Base-by-base conservation (phyloP, 805 yeast species). In the Groenewaldozyma tartarivorans region DNA sequence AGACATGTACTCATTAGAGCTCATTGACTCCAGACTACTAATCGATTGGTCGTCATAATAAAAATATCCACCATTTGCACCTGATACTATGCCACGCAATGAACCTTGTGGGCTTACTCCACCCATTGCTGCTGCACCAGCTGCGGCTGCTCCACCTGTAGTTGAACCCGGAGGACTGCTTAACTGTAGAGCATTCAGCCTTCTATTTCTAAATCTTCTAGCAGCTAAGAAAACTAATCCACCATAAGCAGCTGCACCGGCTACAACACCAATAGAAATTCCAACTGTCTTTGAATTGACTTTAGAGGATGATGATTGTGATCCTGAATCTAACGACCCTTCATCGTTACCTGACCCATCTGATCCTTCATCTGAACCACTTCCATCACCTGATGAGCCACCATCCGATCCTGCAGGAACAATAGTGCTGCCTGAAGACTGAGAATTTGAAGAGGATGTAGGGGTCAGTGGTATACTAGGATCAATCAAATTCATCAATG, bases 181-280 rank as follows among this genome's bases (percentile, higher is more conserved):
- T 31, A 40, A 20, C 45, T 33, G 20, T 50, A 48, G 13, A 45
- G 41, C 31, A 27, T 45, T 31, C 33, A 42, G 41, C 41, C 46
- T 44, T 50, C 45, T 50, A 50, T 45, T 44, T 22, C 54, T 70
- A 60, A 66, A 75, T 48, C 66, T 63, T 55, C 72, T 69, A 55
- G 74, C 72, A 48, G 74, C 64, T 31, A 77, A 54, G 41, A 77
- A 64, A 67, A 86, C 71, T 17, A 74, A 62, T 0, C 75, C 67
- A 54, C 83, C 72, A 57, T 83, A 82, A 6, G 74, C 63, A 5
- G 73, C 64, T 35, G 84, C 79, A 41, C 96, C 96, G 11, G 74
- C 76, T 22, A 84, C 77, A 4, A 94, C 77, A 36, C 96, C 96
- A 32, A 85, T 70, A 11, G 90, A 79, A 40, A 87, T 74, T 29